These are phyloP conservation scores for Ettlia oleoabundans DNA, from an alignment of 139 green algal species.

Conservation along the genomic window DNA sequence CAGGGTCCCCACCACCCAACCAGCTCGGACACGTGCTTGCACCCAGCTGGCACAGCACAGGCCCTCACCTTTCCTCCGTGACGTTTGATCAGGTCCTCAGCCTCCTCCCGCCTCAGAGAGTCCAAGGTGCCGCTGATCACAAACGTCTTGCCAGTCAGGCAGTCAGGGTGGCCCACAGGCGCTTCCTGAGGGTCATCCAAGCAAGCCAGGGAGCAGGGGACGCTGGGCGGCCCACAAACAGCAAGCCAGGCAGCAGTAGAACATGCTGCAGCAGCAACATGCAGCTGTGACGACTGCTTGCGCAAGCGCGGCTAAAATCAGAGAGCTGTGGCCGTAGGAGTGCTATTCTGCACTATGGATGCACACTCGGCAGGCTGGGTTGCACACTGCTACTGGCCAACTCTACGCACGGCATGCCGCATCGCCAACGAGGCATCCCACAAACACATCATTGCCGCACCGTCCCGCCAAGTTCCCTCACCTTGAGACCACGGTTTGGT, in stretches of 20 bases:
- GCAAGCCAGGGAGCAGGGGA: background rate
- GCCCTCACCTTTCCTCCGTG: slow-evolving; percentile 76
- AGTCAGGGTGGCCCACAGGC: slow-evolving; percentile 84
- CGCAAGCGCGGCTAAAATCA: no score
- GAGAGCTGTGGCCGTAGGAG: no score
- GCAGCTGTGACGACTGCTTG: no score
- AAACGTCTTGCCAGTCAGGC: slow-evolving; percentile 88
- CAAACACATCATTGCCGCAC: no score
- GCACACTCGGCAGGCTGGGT: no score
- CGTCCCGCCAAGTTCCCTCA: background rate
- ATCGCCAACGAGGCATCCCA: background rate
- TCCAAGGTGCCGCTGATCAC: slow-evolving; percentile 89
- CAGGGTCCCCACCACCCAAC: no score
- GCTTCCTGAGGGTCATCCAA: slow-evolving; percentile 48
- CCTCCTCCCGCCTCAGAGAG: slow-evolving; percentile 78
- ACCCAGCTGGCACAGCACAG: no score
- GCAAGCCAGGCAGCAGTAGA: background rate
- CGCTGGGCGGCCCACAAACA: background rate
- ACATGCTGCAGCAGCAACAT: no score
- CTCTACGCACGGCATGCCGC: background rate
- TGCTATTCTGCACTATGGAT: no score
- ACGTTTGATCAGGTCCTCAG: slow-evolving; percentile 84
- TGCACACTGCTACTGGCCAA: no score
- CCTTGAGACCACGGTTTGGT: slow-evolving; percentile 25
- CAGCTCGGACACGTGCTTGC: no score